Percentiles rank a stretch among this genome's conserved stretches.
These are phyloP conservation scores for Debaryomycetaceae sp. DNA, from an alignment of 1,139 yeast genomes.

Conservation along the genomic window DNA sequence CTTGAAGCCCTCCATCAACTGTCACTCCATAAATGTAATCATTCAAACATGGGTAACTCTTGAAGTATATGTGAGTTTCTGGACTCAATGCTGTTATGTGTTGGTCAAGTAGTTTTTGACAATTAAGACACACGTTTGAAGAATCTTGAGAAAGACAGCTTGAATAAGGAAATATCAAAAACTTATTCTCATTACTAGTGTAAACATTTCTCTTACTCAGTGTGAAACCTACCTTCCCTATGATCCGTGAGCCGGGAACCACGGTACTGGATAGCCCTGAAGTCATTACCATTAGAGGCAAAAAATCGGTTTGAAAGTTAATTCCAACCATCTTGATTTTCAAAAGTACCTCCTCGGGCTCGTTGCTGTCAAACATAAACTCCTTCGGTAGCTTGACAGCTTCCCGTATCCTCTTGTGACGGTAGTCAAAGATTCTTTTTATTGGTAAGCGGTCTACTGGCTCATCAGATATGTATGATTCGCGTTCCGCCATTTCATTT, in stretches of 20 bases:
- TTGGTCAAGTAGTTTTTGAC: constrained; percentile 10
- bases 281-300: constrained; percentile 11
- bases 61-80: constrained; percentile 1
- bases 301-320: constrained; percentile 23
- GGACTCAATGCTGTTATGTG: not conserved
- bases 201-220: constrained; percentile 6
- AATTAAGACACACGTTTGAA: constrained; percentile 19
- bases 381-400: constrained; percentile 29
- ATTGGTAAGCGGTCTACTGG: constrained; percentile 17
- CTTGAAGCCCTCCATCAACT: constrained; percentile 42
- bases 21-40: constrained; percentile 32
- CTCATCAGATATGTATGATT: constrained; percentile 1
- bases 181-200: constrained; percentile 15
- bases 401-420: constrained; percentile 18
- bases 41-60: constrained; percentile 15
- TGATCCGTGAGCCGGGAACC: constrained; percentile 33
- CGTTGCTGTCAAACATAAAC: constrained; percentile 11
- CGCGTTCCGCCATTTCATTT: constrained; percentile 1
- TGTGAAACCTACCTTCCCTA: constrained; percentile 22
- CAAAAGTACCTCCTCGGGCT: constrained; percentile 21
- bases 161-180: constrained; percentile 35
- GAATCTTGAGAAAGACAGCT: constrained; percentile 27
- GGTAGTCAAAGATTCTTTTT: constrained; percentile 27
- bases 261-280: constrained; percentile 10
- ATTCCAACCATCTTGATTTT: constrained; percentile 31